Evolutionary conservation across 768 basidiomycete species (phyloP).

Genomic region (Rhizopogon vulgaris): DNA sequence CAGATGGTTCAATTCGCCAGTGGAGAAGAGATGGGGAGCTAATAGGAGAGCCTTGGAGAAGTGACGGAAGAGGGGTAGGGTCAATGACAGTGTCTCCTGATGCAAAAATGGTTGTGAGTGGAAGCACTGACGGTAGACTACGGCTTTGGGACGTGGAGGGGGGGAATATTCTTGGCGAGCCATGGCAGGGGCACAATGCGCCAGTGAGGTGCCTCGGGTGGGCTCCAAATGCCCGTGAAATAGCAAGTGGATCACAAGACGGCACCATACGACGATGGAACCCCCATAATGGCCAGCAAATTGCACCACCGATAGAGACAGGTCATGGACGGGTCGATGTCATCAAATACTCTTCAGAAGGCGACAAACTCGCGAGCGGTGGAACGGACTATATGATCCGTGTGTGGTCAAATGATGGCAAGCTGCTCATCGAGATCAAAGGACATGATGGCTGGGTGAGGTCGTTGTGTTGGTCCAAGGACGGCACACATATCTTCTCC

Average conservation of each 20-base stretch:
- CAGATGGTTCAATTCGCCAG: not conserved
- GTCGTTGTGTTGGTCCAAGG: not conserved
- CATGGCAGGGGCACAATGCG: not conserved
- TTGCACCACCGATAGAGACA: not conserved
- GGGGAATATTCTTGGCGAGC: not conserved
- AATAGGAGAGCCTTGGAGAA: not conserved
- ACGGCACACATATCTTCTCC: not conserved
- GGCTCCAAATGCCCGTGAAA: not conserved
- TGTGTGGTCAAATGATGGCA: not conserved
- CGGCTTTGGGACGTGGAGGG: not conserved
- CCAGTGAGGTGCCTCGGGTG: not conserved
- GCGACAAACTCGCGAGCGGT: not conserved
- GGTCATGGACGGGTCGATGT: not conserved
- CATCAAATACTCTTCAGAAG: not conserved
- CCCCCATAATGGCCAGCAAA: not conserved
- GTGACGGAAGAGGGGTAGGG: not conserved
- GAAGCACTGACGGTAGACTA: not conserved
- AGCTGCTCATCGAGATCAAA: not conserved
- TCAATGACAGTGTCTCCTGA: not conserved
- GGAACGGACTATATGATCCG: not conserved
- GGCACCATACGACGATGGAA: not conserved
- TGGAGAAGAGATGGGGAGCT: not conserved
- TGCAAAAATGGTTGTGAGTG: not conserved
- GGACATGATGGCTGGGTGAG: not conserved
- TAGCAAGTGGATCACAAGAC: not conserved